These are phyloP conservation scores for Endoconidiophora polonica DNA, from an alignment of 2,329 filamentous ascomycete genomes.

Conservation along the genomic window DNA sequence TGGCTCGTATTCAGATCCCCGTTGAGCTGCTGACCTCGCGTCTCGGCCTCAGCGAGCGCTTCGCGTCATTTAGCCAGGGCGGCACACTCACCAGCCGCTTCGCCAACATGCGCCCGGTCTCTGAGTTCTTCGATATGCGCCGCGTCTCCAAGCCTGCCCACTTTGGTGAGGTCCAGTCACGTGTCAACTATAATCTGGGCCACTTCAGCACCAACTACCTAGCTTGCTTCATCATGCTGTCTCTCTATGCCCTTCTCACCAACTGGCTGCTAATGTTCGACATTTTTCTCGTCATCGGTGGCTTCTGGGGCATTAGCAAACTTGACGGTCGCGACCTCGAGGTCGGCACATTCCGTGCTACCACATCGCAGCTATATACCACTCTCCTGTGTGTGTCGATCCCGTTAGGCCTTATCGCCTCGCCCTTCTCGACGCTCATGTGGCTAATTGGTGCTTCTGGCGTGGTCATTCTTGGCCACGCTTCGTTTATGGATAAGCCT, in stretches of 20 bases:
- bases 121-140: slow-evolving; percentile 94
- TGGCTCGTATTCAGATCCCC: slow-evolving; percentile 85
- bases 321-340: slow-evolving; percentile 79
- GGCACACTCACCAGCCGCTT: slow-evolving; percentile 70
- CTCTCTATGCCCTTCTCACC: slow-evolving; percentile 84
- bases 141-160: slow-evolving; percentile 85
- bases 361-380: slow-evolving; percentile 87
- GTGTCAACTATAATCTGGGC: slow-evolving; percentile 91
- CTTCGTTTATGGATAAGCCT: slow-evolving; percentile 90
- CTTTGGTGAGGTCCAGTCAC: slow-evolving; percentile 76
- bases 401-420: slow-evolving; percentile 70
- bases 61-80: slow-evolving; percentile 57
- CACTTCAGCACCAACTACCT: slow-evolving; percentile 99
- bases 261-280: slow-evolving; percentile 80
- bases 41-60: slow-evolving; percentile 71
- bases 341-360: slow-evolving; percentile 65
- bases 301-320: slow-evolving; percentile 83
- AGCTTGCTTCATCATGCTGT: slow-evolving; percentile 82
- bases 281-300: slow-evolving; percentile 70
- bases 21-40: slow-evolving; percentile 82
- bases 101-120: slow-evolving; percentile 76
- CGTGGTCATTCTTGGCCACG: slow-evolving; percentile 87
- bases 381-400: slow-evolving; percentile 67
- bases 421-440: slow-evolving; percentile 67
- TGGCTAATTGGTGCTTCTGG: slow-evolving; percentile 95